Percentiles rank a stretch among this genome's conserved stretches.
Evolutionary conservation across 345 rosid genomes (phyloP).

Genomic region (Aurinia saxatilis): DNA sequence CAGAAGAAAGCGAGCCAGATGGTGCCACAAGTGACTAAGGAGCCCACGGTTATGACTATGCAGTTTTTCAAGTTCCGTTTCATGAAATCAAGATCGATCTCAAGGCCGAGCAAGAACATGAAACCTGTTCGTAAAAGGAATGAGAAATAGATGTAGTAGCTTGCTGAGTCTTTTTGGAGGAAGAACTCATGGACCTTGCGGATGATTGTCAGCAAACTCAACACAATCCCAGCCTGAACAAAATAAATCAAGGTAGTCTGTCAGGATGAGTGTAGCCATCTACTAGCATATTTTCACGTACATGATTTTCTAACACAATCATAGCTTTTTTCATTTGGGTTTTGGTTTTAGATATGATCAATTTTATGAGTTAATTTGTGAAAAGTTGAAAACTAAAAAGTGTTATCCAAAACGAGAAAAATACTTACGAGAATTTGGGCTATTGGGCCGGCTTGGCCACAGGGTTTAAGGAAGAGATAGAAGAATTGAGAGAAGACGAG

Average conservation of each 20-base stretch:
- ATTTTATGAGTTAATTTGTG: no score
- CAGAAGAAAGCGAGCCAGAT: slow-evolving; percentile 36
- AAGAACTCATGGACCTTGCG: slow-evolving; percentile 31
- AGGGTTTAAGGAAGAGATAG: slow-evolving; percentile 59
- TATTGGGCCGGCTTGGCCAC: slow-evolving; percentile 81
- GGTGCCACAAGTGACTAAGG: slow-evolving; percentile 27
- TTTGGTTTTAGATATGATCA: no score
- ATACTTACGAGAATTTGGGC: slow-evolving; percentile 74
- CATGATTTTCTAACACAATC: no score
- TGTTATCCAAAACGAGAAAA: no score
- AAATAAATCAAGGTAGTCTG: no score
- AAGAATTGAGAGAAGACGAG: slow-evolving; percentile 83
- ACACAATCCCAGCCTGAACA: slow-evolving; percentile 66
- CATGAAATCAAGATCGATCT: slow-evolving; percentile 50
- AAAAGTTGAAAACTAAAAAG: no score
- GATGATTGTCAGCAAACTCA: slow-evolving; percentile 59
- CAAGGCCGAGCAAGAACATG: slow-evolving; percentile 77
- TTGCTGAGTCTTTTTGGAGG: slow-evolving; percentile 45
- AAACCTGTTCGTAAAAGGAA: slow-evolving; percentile 51
- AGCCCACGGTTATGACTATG: slow-evolving; percentile 40
- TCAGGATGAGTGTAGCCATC: no score
- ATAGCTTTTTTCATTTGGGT: no score
- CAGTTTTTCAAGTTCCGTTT: slow-evolving; percentile 44
- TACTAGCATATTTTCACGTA: no score
- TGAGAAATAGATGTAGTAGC: slow-evolving; percentile 42